A percentile compares a stretch with the other conserved stretches of the same genome.
phyloP scores from a whole-genome alignment of 2,329 filamentous ascomycete species.

The Simplicillium sp. region DNA sequence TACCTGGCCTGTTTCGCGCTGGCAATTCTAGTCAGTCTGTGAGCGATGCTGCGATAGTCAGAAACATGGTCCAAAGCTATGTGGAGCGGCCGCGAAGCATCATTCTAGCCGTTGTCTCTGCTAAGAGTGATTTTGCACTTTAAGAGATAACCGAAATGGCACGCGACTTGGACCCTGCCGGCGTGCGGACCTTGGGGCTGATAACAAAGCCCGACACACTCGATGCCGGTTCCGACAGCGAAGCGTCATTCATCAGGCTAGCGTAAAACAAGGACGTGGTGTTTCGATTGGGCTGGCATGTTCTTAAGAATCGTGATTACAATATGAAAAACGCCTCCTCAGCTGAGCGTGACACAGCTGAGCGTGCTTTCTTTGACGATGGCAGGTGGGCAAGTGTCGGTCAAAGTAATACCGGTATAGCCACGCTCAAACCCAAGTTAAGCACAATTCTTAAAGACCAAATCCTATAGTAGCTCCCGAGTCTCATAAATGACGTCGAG shows the following conservation, averaged over 20 bases:
- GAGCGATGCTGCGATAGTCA: constrained; percentile 21
- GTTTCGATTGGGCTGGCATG: constrained; percentile 43
- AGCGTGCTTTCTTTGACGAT: constrained; percentile 32
- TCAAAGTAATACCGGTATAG: constrained; percentile 32
- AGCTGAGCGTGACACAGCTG: constrained; percentile 25
- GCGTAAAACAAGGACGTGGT: constrained; percentile 35
- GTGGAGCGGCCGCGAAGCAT: constrained; percentile 30
- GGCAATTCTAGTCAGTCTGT: constrained; percentile 22
- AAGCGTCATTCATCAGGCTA: constrained; percentile 27
- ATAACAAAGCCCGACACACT: constrained; percentile 46
- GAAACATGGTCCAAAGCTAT: constrained; percentile 27
- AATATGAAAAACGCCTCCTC: constrained; percentile 20
- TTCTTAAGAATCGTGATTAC: constrained; percentile 35
- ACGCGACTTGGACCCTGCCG: constrained; percentile 1
- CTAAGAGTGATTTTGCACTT: constrained; percentile 26
- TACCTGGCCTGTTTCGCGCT: constrained; percentile 32
- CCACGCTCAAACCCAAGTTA: constrained; percentile 34
- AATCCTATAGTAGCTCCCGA: constrained; percentile 35
- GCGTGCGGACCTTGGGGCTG: constrained; percentile 40
- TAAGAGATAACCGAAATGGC: constrained; percentile 18
- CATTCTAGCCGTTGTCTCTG: constrained; percentile 33
- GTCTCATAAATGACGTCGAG: constrained; percentile 32
- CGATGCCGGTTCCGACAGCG: constrained; percentile 23
- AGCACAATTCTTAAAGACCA: constrained; percentile 39
- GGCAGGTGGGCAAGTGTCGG: constrained; percentile 27